phyloP scores from a whole-genome alignment of 768 basidiomycete genomes.

The Leccinum fibrillosum region DNA sequence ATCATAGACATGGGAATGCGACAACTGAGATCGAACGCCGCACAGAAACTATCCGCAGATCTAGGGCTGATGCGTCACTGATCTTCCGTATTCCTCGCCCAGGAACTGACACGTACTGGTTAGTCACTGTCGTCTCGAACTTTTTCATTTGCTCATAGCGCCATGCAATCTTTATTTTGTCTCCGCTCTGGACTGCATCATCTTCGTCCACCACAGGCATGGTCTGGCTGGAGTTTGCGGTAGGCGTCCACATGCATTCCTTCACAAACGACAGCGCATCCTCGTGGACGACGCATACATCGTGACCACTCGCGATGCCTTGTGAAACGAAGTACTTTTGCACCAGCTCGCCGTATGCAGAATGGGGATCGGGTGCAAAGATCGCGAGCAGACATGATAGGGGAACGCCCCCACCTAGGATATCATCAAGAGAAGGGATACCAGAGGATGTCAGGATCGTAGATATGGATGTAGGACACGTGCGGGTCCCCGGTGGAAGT shows the following conservation, averaged over 20 bases:
- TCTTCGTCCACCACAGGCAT: slow-evolving; percentile 31
- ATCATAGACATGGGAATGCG: slow-evolving; percentile 53
- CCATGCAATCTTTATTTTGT: slow-evolving; percentile 94
- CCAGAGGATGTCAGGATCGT: slow-evolving; percentile 77
- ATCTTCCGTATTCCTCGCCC: slow-evolving; percentile 1
- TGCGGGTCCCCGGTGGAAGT: slow-evolving; percentile 50
- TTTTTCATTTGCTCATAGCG: slow-evolving; percentile 91
- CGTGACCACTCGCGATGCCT: slow-evolving; percentile 72
- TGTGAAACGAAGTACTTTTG: slow-evolving; percentile 89
- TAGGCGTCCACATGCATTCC: slow-evolving; percentile 80
- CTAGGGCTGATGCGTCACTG: slow-evolving; percentile 30
- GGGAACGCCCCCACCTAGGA: slow-evolving; percentile 89
- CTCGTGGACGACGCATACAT: slow-evolving; percentile 62
- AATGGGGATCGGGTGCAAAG: slow-evolving; percentile 82
- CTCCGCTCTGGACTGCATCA: slow-evolving; percentile 36
- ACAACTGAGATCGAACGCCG: slow-evolving; percentile 68
- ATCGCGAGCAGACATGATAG: slow-evolving; percentile 71
- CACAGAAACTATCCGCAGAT: slow-evolving; percentile 60
- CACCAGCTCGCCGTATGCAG: slow-evolving; percentile 80
- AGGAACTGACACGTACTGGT: slow-evolving; percentile 43
- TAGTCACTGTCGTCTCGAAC: slow-evolving; percentile 80
- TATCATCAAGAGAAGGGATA: slow-evolving; percentile 90
- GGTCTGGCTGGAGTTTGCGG: slow-evolving; percentile 7
- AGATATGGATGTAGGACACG: slow-evolving; percentile 53
- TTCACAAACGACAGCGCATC: slow-evolving; percentile 55